A percentile compares a stretch with the other conserved stretches of the same genome.
These are phyloP conservation scores for Kazachstania taianensis DNA, from an alignment of 805 yeast genomes.

Conservation along the genomic window DNA sequence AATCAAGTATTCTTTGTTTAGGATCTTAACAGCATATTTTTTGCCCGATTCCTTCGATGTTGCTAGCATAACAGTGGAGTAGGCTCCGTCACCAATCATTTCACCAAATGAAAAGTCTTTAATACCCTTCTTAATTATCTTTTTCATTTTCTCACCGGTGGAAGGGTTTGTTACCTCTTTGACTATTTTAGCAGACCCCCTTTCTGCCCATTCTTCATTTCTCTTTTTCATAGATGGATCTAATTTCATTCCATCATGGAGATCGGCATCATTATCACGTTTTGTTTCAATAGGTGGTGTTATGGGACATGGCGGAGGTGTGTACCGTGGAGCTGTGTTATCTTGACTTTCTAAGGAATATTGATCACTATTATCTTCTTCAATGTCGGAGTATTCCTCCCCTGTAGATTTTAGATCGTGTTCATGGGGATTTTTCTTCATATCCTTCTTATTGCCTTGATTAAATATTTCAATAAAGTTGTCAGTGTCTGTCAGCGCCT, in stretches of 20 bases:
- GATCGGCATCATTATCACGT: not conserved
- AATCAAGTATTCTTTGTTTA: conserved; percentile 69
- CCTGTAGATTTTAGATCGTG: not conserved
- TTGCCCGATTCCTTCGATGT: conserved; percentile 62
- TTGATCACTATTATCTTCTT: conserved; percentile 6
- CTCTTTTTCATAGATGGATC: conserved; percentile 17
- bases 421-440: not conserved
- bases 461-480: conserved; percentile 22
- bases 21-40: conserved; percentile 69
- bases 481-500: conserved; percentile 26
- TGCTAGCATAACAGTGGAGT: conserved; percentile 85
- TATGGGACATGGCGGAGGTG: too few relatives aligned
- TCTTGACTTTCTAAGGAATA: conserved; percentile 8
- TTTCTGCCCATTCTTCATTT: conserved; percentile 41
- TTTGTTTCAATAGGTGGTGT: not conserved
- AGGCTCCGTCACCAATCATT: conserved; percentile 90
- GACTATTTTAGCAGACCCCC: conserved; percentile 50
- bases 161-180: conserved; percentile 34
- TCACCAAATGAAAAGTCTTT: conserved; percentile 85
- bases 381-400: conserved; percentile 1
- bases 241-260: conserved; percentile 12
- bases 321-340: too few relatives aligned
- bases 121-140: conserved; percentile 45
- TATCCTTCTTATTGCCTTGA: conserved; percentile 1
- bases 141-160: conserved; percentile 43